A percentile compares a stretch with the other conserved stretches of the same genome.
phyloP scores from a whole-genome alignment of 2,329 filamentous ascomycete genomes.

The Geosmithia flava region DNA sequence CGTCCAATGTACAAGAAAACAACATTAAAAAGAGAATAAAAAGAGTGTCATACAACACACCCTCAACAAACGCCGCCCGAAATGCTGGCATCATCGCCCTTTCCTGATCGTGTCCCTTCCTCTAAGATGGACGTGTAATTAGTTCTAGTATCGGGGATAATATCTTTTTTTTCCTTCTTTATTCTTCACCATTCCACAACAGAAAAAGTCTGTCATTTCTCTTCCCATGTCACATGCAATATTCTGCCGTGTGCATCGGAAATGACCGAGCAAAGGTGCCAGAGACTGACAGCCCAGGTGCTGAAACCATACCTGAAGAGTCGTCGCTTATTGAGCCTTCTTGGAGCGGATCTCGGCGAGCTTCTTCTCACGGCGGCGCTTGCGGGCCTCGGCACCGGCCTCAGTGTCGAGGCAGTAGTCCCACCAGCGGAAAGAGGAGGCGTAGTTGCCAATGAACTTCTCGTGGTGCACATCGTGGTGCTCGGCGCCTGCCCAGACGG shows the following conservation, averaged over 20 bases:
- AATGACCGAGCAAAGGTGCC: too few relatives aligned
- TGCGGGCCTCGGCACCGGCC: slow-evolving; percentile 75
- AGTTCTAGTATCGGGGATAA: neutral
- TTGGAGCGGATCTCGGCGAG: slow-evolving; percentile 52
- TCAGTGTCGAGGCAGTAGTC: slow-evolving; percentile 91
- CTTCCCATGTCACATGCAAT: neutral
- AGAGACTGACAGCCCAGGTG: too few relatives aligned
- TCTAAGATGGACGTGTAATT: neutral
- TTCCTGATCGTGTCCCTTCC: neutral
- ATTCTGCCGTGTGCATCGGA: too few relatives aligned
- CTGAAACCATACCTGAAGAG: neutral
- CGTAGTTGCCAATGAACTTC: slow-evolving; percentile 96
- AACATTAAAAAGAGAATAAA: neutral
- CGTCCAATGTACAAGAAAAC: neutral
- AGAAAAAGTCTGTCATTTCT: neutral
- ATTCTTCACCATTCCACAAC: neutral
- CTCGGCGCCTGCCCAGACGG: slow-evolving; percentile 94
- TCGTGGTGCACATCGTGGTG: slow-evolving; percentile 98
- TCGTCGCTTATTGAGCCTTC: slow-evolving; percentile 40
- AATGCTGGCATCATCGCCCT: neutral
- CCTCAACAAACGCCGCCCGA: neutral
- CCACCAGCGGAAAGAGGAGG: slow-evolving; percentile 99
- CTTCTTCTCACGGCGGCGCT: slow-evolving; percentile 72
- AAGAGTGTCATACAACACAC: neutral
- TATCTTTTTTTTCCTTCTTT: neutral